phyloP scores from a whole-genome alignment of 306 rosid genomes.

The cucumber (Cucumis sativus) region Cucumber_9930_V3 NC_026657.2:5742001-5742500 shows the following conservation, averaged over 20 bases:
- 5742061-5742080: slow-evolving; percentile 3
- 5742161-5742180: neutral
- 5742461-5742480: no score
- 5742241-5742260: neutral
- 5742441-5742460: no score
- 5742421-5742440: no score
- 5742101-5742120: neutral
- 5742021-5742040: slow-evolving; percentile 1
- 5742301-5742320: neutral
- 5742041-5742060: neutral
- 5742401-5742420: neutral
- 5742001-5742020: neutral
- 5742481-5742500: no score
- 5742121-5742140: neutral
- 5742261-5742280: neutral
- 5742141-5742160: neutral
- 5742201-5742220: neutral
- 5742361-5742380: neutral
- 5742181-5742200: neutral
- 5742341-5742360: neutral
- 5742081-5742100: slow-evolving; percentile 4
- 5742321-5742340: neutral
- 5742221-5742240: no score
- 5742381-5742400: neutral
- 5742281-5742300: slow-evolving; percentile 4